phyloP scores from a whole-genome alignment of 1,139 yeast genomes.

The Taphrina betulina region DNA sequence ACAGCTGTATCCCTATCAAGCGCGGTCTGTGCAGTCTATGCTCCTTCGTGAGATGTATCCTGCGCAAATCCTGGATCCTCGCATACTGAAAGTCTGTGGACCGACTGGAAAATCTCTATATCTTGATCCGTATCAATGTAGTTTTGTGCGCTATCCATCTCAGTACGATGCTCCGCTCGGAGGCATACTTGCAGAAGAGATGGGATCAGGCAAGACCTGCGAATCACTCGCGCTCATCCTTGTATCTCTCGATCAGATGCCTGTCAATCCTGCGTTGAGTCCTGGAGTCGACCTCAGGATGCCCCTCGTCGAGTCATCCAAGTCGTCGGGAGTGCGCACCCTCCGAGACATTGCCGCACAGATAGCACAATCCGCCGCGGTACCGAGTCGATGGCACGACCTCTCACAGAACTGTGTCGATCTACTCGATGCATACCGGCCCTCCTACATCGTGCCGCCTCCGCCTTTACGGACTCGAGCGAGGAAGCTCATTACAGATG shows the following conservation, averaged over 20 bases:
- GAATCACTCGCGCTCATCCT: conserved; percentile 64
- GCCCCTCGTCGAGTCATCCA: conserved; percentile 34
- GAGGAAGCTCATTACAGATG: conserved; percentile 13
- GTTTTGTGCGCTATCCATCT: conserved; percentile 46
- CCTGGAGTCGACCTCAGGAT: conserved; percentile 41
- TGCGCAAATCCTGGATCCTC: conserved; percentile 49
- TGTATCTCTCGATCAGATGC: conserved; percentile 48
- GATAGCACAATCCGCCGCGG: conserved; percentile 50
- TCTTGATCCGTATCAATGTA: conserved; percentile 45
- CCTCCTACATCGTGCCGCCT: conserved; percentile 2
- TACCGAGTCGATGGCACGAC: conserved; percentile 56
- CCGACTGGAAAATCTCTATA: conserved; percentile 38
- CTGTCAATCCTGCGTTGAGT: conserved; percentile 52
- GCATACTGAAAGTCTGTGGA: conserved; percentile 45
- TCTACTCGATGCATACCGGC: conserved; percentile 41
- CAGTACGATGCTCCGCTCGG: conserved; percentile 56
- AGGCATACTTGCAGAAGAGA: conserved; percentile 71
- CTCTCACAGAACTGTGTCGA: conserved; percentile 51
- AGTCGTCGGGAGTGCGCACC: conserved; percentile 37
- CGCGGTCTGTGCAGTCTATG: conserved; percentile 61
- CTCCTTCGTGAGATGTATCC: conserved; percentile 52
- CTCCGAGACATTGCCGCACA: conserved; percentile 51
- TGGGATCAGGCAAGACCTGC: conserved; percentile 73
- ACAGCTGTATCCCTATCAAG: conserved; percentile 57
- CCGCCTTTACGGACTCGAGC: conserved; percentile 21